Evolutionary conservation across 225 moss, liverwort and hornwort genomes (phyloP).

Genomic region (Physcomitrellopsis africana): DNA sequence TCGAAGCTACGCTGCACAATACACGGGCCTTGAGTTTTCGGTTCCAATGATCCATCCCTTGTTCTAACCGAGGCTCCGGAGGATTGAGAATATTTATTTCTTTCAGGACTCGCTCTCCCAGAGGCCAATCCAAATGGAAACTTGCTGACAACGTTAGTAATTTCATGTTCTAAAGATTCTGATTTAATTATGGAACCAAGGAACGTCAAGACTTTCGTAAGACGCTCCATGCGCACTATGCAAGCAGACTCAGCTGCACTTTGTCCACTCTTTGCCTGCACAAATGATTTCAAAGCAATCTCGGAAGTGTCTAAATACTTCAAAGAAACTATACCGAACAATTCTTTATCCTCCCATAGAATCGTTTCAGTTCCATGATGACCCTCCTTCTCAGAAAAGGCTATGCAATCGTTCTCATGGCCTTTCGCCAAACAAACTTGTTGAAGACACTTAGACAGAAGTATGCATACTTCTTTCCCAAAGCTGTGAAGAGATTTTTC

Average conservation of each 20-base stretch:
- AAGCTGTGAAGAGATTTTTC: constrained; percentile 47
- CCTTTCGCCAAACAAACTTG: constrained; percentile 30
- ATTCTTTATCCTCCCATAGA: constrained; percentile 62
- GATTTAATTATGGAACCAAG: constrained; percentile 47
- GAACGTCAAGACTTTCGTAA: constrained; percentile 43
- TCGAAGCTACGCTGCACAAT: constrained; percentile 29
- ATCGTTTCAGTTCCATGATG: constrained; percentile 38
- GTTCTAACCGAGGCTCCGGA: constrained; percentile 52
- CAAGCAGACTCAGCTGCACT: constrained; percentile 38
- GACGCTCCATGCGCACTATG: constrained; percentile 55
- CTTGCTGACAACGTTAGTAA: constrained; percentile 38
- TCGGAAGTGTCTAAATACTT: constrained; percentile 35
- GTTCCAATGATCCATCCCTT: constrained; percentile 46
- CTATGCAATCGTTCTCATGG: constrained; percentile 38
- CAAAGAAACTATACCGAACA: constrained; percentile 43
- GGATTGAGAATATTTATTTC: constrained; percentile 40
- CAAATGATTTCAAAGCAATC: constrained; percentile 23
- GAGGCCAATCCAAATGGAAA: constrained; percentile 35
- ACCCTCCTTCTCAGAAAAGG: constrained; percentile 36
- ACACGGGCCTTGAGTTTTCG: constrained; percentile 53
- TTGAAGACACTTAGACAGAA: constrained; percentile 44
- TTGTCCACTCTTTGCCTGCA: constrained; percentile 30
- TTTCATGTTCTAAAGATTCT: constrained; percentile 55
- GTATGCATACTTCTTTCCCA: constrained; percentile 46
- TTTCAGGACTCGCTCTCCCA: constrained; percentile 33